Evolutionary conservation across 345 rosid species (phyloP).

Genomic region (Hibiscus syriacus): DNA sequence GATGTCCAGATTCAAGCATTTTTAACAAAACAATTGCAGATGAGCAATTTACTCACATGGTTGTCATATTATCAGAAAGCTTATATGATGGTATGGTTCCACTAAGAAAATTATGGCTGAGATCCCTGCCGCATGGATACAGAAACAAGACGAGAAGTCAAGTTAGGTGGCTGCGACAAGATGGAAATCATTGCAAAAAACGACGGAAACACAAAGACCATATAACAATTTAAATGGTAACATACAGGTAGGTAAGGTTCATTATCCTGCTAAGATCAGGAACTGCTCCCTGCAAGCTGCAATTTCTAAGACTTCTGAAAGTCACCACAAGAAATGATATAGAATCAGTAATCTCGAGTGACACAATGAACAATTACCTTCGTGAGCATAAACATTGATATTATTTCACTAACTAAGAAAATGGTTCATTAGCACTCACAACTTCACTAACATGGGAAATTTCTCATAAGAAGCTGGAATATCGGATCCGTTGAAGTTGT

Average conservation of each 20-base stretch:
- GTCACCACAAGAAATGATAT: slow-evolving; percentile 14
- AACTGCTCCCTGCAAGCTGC: slow-evolving; percentile 61
- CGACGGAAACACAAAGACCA: not conserved
- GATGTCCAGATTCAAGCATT: not conserved
- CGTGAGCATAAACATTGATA: too few relatives aligned
- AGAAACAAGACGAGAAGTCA: slow-evolving; percentile 13
- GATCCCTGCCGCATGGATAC: slow-evolving; percentile 53
- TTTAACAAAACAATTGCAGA: not conserved
- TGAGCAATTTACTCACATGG: slow-evolving; percentile 43
- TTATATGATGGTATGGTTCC: slow-evolving; percentile 63
- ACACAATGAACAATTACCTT: too few relatives aligned
- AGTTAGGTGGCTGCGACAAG: not conserved
- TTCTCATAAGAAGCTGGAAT: slow-evolving; percentile 5
- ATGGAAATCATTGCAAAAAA: not conserved
- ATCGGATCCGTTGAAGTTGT: slow-evolving; percentile 10
- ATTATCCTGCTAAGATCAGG: slow-evolving; percentile 69
- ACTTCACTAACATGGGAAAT: slow-evolving; percentile 21
- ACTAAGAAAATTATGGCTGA: slow-evolving; percentile 59
- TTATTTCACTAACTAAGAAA: not conserved
- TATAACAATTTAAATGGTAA: not conserved
- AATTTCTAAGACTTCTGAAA: slow-evolving; percentile 87
- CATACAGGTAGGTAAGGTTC: slow-evolving; percentile 62
- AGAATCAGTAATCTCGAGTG: slow-evolving; percentile 5
- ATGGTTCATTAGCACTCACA: slow-evolving; percentile 32
- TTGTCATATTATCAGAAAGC: slow-evolving; percentile 54